Conservation (phyloP, 2,329 filamentous ascomycete genomes). For the Ascochyta fabae region DNA sequence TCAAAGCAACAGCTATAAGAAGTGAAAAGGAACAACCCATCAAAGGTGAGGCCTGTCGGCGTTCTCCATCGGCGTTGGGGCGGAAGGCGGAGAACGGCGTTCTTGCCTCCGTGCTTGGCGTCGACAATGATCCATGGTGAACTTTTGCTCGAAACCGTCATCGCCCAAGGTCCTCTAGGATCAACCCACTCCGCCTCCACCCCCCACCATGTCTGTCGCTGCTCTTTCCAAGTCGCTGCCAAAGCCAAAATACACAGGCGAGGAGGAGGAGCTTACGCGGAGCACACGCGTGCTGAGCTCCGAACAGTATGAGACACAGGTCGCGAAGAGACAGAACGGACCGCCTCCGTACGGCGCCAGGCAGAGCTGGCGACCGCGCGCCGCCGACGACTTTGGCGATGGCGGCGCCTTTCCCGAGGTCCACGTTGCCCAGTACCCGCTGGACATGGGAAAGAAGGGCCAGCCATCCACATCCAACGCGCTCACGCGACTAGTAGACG, state of each 20-base stretch:
- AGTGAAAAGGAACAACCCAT: too few species aligned
- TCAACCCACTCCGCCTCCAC: slow-evolving; percentile 11
- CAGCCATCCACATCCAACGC: slow-evolving; percentile 72
- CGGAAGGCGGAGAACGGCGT: slow-evolving; percentile 1
- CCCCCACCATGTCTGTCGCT: slow-evolving; percentile 48
- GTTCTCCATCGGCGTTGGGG: not conserved
- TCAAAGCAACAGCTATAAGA: too few species aligned
- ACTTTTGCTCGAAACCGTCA: slow-evolving; percentile 13
- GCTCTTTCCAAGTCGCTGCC: slow-evolving; percentile 82
- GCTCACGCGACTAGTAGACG: slow-evolving; percentile 88
- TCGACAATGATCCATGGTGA: not conserved
- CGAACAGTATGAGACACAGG: slow-evolving; percentile 82
- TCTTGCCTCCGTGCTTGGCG: slow-evolving; percentile 2
- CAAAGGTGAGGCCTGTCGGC: too few species aligned
- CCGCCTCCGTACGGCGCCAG: slow-evolving; percentile 89
- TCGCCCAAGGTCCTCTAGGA: slow-evolving; percentile 1
- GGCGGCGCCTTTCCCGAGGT: slow-evolving; percentile 96
- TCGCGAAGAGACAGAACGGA: slow-evolving; percentile 73
- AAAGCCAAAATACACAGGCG: slow-evolving; percentile 88
- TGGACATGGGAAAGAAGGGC: slow-evolving; percentile 88
- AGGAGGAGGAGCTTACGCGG: slow-evolving; percentile 82
- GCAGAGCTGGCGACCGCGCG: slow-evolving; percentile 86
- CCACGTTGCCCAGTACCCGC: slow-evolving; percentile 90
- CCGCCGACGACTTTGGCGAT: slow-evolving; percentile 91
- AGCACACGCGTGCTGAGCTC: slow-evolving; percentile 83